Percentiles rank a stretch among this genome's conserved stretches.
These are phyloP conservation scores for Vanderwaltozyma yarrowii DNA, from an alignment of 805 yeast species.

Conservation along the genomic window DNA sequence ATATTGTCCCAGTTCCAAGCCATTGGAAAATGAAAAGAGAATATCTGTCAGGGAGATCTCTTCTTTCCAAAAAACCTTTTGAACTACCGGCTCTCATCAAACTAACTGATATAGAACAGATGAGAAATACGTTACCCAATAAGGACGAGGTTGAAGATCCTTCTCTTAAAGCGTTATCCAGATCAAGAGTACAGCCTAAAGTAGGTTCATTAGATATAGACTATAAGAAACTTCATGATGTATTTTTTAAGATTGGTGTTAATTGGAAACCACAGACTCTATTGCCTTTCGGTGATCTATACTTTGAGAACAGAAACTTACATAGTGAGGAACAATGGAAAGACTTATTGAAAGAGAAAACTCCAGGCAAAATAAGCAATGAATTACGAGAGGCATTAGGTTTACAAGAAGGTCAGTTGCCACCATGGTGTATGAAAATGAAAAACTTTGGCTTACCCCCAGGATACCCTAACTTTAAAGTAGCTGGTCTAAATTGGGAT, in stretches of 20 bases:
- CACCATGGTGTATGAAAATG: slow-evolving; percentile 78
- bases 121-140: slow-evolving; percentile 51
- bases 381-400: slow-evolving; percentile 62
- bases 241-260: slow-evolving; percentile 73
- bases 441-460: slow-evolving; percentile 73
- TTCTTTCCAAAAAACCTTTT: slow-evolving; percentile 60
- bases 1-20: slow-evolving; percentile 64
- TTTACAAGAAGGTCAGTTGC: slow-evolving; percentile 44
- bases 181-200: slow-evolving; percentile 84
- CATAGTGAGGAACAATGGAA: slow-evolving; percentile 34
- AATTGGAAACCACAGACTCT: slow-evolving; percentile 48
- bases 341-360: slow-evolving; percentile 28
- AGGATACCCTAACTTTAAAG: slow-evolving; percentile 52
- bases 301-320: slow-evolving; percentile 64
- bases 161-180: slow-evolving; percentile 56
- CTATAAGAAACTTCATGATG: slow-evolving; percentile 69
- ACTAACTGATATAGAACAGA: slow-evolving; percentile 77
- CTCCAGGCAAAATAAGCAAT: slow-evolving; percentile 62
- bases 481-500: slow-evolving; percentile 44
- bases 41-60: slow-evolving; percentile 54
- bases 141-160: slow-evolving; percentile 30
- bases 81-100: slow-evolving; percentile 67
- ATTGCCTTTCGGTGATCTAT: slow-evolving; percentile 63
- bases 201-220: slow-evolving; percentile 81
- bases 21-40: slow-evolving; percentile 82